Evolutionary conservation across 305 asterid genomes (phyloP).

Genomic region (Solanum aculeatissimum): DNA sequence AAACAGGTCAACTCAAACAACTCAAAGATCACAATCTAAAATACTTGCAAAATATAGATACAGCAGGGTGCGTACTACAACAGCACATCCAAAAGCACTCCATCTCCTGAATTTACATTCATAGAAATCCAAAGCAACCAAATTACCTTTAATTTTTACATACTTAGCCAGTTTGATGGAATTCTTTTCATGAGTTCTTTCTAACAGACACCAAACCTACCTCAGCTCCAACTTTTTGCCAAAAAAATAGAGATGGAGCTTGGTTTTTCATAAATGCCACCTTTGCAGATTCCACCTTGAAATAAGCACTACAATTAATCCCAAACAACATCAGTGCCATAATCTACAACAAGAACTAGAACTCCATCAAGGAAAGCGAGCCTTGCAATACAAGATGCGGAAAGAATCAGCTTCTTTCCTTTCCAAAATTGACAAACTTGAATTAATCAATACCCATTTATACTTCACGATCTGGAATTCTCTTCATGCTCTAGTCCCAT

Average conservation of each 20-base stretch:
- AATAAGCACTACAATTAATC: background rate
- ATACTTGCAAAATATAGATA: background rate
- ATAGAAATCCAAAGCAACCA: background rate
- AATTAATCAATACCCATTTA: background rate
- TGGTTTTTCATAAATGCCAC: background rate
- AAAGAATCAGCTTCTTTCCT: background rate
- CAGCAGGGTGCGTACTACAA: background rate
- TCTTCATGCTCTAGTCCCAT: background rate
- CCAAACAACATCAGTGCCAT: background rate
- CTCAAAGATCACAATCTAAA: background rate
- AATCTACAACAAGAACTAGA: background rate
- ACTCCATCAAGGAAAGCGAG: background rate
- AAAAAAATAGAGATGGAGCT: background rate
- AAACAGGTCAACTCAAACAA: background rate
- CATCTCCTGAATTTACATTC: background rate
- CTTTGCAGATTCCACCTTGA: background rate
- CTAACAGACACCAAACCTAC: background rate
- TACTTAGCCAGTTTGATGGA: background rate
- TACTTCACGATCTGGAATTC: background rate
- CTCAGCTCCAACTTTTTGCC: background rate
- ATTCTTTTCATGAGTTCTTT: background rate
- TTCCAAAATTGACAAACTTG: background rate
- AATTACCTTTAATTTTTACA: background rate
- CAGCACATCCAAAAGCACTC: background rate
- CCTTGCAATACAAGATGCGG: background rate